A percentile compares a stretch with the other conserved stretches of the same genome.
phyloP scores from a whole-genome alignment of 495 filamentous ascomycete species.

The Lentithecium fluviatile region DNA sequence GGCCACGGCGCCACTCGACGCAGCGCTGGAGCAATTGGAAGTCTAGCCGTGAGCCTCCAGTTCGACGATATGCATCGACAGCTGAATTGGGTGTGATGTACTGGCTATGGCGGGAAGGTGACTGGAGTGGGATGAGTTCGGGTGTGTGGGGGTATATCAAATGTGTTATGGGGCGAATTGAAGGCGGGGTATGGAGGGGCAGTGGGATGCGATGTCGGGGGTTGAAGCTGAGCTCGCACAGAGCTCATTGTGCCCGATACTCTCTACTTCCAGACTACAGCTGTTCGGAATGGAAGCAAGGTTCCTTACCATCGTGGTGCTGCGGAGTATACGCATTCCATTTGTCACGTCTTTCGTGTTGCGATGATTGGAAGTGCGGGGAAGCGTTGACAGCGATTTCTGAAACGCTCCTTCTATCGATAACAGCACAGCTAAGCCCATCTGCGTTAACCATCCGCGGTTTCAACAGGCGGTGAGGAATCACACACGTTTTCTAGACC shows the following conservation, averaged over 20 bases:
- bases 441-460: background rate
- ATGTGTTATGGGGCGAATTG: too few species aligned
- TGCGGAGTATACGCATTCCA: background rate
- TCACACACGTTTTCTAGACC: conserved; percentile 15
- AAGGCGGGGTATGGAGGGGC: too few species aligned
- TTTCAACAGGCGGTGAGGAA: conserved; percentile 34
- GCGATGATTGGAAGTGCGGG: conserved; percentile 28
- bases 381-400: conserved; percentile 11
- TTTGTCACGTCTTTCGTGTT: background rate
- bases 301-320: background rate
- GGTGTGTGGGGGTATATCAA: too few species aligned
- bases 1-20: background rate
- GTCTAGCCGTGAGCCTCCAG: conserved; percentile 2
- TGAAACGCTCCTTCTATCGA: conserved; percentile 25
- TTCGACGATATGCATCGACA: background rate
- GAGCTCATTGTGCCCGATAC: too few species aligned
- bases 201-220: too few species aligned
- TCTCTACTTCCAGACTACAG: too few species aligned
- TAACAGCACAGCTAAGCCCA: conserved; percentile 6
- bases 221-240: too few species aligned
- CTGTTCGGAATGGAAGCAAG: background rate
- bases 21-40: conserved; percentile 17
- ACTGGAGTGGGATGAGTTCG: too few species aligned
- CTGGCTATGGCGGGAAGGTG: background rate
- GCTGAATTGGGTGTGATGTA: background rate